Base-by-base conservation (phyloP, 805 yeast species). In the Candida fluviatilis region DNA sequence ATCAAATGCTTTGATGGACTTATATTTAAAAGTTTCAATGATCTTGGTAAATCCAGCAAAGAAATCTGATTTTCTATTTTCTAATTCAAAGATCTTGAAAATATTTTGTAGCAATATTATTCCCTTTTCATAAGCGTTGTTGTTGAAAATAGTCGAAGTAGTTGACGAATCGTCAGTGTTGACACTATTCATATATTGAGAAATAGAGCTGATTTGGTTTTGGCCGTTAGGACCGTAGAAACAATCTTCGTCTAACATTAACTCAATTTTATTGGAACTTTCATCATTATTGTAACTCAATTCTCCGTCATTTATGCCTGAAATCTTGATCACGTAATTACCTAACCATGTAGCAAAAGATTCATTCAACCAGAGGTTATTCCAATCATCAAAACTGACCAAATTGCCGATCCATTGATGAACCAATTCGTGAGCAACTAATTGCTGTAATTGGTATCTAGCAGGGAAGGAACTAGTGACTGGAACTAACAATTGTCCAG, bases 361-460 rank as follows among this genome's bases (percentile, higher is more conserved):
- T 60, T 85, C 95, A 50, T 83, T 82, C 39, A 85, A 62, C 90
- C 93, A 84, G 27, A 84, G 60, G 50, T 74, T 69, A 36, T 71
- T 73, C 82, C 87, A 84, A 14, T 77, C 73, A 36, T 80, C 83
- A 49, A 83, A 82, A 1, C 85, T 66, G 2, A 83, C 71, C 47
- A 69, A 64, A 47, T 85, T 78, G 6, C 93, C 95, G 40, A 85
- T 58, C 87, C 88, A 85, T 60, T 84, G 91, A 54, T 85, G 95
- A 19, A 83, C 79, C 45, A 84, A 51, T 51, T 84, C 90, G 55
- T 85, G 95, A 1, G 76, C 78, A 6, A 85, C 51, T 32, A 84
- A 66, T 49, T 80, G 83, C 43, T 75, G 62, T 17, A 78, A 51
- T 40, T 60, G 66, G 7, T 29, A 51, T 43, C 64, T 66, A 2